Evolutionary conservation across 305 asterid genomes (phyloP).

Genomic region (Fraxinus xanthoxyloides): DNA sequence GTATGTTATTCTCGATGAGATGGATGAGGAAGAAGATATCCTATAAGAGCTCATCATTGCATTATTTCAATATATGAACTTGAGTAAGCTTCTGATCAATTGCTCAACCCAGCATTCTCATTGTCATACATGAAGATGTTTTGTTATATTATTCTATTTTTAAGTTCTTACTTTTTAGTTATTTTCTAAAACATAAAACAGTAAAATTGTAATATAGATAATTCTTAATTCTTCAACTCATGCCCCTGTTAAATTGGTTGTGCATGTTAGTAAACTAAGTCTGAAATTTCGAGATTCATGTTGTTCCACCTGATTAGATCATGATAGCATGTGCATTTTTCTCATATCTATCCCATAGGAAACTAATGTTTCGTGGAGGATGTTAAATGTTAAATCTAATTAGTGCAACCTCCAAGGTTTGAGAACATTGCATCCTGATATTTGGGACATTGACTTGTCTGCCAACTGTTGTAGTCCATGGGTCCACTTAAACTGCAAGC

Average conservation of each 20-base stretch:
- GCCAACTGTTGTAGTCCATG: no score
- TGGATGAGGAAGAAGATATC: slow-evolving; percentile 69
- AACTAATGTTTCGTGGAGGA: no score
- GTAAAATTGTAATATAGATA: neutral
- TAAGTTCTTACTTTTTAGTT: neutral
- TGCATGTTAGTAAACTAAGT: neutral
- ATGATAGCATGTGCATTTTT: no score
- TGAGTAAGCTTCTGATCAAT: slow-evolving; percentile 42
- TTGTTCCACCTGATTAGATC: neutral
- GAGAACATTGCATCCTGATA: no score
- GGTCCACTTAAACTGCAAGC: no score
- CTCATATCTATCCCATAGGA: no score
- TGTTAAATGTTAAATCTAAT: no score
- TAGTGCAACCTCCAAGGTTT: no score
- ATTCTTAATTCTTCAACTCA: neutral
- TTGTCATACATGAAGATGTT: neutral
- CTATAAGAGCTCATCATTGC: slow-evolving; percentile 31
- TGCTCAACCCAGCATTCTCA: neutral
- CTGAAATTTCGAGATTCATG: neutral
- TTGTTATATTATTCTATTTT: neutral
- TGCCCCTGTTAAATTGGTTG: neutral
- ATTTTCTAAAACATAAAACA: neutral
- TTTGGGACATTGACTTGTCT: no score
- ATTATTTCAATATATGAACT: slow-evolving; percentile 25
- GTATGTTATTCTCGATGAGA: slow-evolving; percentile 89